phyloP scores from a whole-genome alignment of 2,329 filamentous ascomycete genomes.

The Ophiostoma pallidulum region DNA sequence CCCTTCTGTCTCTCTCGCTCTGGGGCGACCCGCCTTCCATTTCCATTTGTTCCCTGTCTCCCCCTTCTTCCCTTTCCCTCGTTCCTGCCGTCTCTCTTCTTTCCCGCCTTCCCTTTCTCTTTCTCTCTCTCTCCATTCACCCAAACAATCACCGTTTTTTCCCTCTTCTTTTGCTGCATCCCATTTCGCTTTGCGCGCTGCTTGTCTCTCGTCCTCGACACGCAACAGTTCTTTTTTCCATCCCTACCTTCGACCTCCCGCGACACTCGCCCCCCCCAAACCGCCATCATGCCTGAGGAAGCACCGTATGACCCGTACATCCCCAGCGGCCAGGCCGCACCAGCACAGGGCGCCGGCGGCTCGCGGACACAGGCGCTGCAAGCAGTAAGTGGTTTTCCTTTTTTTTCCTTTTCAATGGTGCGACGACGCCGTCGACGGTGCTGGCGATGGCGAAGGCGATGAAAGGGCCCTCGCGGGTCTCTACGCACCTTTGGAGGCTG shows the following conservation, averaged over 20 bases:
- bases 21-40: background rate
- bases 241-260: background rate
- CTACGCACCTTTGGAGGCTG: no score
- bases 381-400: constrained; percentile 56
- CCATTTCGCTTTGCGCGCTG: no score
- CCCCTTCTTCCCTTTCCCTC: background rate
- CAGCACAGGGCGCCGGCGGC: constrained; percentile 36
- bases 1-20: background rate
- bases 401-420: background rate
- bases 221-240: no score
- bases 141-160: no score
- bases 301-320: constrained; percentile 84
- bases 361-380: constrained; percentile 59
- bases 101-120: background rate
- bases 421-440: no score
- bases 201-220: no score
- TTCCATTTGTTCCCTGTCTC: background rate
- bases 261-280: background rate
- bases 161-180: background rate
- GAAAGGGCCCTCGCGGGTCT: no score
- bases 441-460: no score
- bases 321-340: constrained; percentile 52
- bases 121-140: background rate
- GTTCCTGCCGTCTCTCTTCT: background rate
- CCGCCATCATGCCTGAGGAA: constrained; percentile 42